Evolutionary conservation across 441 rosid species (phyloP).

Genomic region (Euphorbia schlechtendalii): DNA sequence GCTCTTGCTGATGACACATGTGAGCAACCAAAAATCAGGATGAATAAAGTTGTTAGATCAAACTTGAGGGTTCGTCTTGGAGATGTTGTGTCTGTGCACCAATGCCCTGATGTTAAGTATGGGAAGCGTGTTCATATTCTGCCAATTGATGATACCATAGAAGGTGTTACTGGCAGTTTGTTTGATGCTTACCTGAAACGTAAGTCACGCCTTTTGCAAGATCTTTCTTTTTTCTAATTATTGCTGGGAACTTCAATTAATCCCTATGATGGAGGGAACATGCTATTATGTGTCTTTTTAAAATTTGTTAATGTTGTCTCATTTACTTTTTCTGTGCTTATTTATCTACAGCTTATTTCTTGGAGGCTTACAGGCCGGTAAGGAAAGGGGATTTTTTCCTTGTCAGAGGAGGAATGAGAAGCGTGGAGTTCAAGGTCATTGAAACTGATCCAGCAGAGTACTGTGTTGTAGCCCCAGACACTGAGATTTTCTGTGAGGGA

Average conservation of each 20-base stretch:
- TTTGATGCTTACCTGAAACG: constrained; percentile 81
- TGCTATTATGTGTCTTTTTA: not conserved
- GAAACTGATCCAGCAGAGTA: constrained; percentile 60
- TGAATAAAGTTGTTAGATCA: constrained; percentile 74
- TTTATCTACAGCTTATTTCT: constrained; percentile 49
- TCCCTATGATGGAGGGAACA: not conserved
- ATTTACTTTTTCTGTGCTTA: not conserved
- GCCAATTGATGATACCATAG: constrained; percentile 79
- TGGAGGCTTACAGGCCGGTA: constrained; percentile 67
- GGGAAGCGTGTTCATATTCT: constrained; percentile 80
- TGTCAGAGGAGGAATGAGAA: constrained; percentile 71
- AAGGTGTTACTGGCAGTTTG: constrained; percentile 76
- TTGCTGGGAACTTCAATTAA: not conserved
- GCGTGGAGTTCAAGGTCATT: constrained; percentile 63
- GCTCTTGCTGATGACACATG: constrained; percentile 79
- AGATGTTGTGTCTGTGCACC: constrained; percentile 76
- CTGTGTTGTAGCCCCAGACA: constrained; percentile 68
- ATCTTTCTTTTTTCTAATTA: not conserved
- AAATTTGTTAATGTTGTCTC: not conserved
- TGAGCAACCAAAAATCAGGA: constrained; percentile 65
- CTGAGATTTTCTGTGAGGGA: constrained; percentile 73
- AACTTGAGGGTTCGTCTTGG: constrained; percentile 85
- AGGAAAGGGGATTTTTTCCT: constrained; percentile 60
- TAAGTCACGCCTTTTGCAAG: constrained; percentile 24
- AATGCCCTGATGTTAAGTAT: constrained; percentile 76